These are phyloP conservation scores for Emergomyces africanus DNA, from an alignment of 2,329 filamentous ascomycete genomes.

Conservation along the genomic window DNA sequence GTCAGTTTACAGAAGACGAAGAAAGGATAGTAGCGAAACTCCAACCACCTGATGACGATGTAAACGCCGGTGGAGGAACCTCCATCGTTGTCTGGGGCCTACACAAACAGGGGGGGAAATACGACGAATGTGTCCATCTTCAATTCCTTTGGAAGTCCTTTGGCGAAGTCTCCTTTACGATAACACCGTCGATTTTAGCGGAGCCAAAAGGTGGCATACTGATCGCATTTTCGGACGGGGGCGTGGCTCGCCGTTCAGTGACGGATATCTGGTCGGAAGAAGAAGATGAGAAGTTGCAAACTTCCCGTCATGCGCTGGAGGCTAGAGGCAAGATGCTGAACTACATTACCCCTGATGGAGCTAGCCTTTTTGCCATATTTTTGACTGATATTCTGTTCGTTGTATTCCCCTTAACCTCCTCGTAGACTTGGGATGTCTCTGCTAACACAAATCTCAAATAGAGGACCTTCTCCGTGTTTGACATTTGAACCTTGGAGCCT, in stretches of 20 bases:
- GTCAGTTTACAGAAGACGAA: constrained; percentile 3
- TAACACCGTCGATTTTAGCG: neutral
- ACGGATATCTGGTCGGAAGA: neutral
- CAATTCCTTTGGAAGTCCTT: constrained; percentile 2
- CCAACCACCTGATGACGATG: neutral
- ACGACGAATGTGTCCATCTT: neutral
- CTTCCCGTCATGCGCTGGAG: constrained; percentile 1
- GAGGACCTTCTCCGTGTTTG: neutral
- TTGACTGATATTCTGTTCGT: constrained; percentile 1
- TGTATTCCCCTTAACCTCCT: neutral
- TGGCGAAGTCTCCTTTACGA: neutral
- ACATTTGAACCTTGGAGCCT: neutral
- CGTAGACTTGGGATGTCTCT: neutral
- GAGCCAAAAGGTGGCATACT: constrained; percentile 1
- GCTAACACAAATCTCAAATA: neutral
- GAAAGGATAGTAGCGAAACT: neutral
- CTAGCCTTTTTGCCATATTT: neutral
- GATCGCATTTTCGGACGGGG: neutral
- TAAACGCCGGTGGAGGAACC: neutral
- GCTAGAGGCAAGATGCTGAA: neutral
- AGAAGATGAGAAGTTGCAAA: neutral
- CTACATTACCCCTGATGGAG: neutral
- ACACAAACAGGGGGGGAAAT: neutral
- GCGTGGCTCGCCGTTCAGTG: neutral
- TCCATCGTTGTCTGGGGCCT: constrained; percentile 2